These are phyloP conservation scores for Pezicula radicicola DNA, from an alignment of 2,329 filamentous ascomycete genomes.

Conservation along the genomic window DNA sequence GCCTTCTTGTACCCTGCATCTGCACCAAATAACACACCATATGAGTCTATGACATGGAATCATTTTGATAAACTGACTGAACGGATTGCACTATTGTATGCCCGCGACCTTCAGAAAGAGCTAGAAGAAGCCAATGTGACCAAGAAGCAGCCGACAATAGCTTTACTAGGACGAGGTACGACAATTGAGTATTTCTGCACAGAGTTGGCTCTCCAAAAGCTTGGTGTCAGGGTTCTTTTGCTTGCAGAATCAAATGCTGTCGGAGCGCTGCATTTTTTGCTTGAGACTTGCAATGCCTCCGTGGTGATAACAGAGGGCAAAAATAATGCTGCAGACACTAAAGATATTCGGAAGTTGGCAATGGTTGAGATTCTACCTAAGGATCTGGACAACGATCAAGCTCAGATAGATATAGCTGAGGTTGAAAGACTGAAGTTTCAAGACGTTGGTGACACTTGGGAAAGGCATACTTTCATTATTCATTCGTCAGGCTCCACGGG, in stretches of 20 bases:
- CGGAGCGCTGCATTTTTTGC: constrained; percentile 23
- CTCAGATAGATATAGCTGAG: background rate
- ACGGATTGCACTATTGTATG: constrained; percentile 21
- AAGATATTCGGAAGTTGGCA: constrained; percentile 14
- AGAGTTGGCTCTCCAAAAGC: constrained; percentile 27
- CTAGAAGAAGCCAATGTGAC: constrained; percentile 21
- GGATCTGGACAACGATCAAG: background rate
- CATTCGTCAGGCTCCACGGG: constrained; percentile 28
- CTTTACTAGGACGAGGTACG: constrained; percentile 24
- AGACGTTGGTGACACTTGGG: constrained; percentile 27
- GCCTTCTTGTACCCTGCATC: constrained; percentile 25
- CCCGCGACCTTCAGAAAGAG: constrained; percentile 15
- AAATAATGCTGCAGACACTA: constrained; percentile 16
- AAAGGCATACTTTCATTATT: constrained; percentile 27
- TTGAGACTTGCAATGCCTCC: constrained; percentile 21
- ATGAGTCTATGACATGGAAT: constrained; percentile 24
- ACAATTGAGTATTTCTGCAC: constrained; percentile 28
- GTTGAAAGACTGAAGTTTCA: constrained; percentile 23
- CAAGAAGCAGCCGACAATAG: constrained; percentile 26
- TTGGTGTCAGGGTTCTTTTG: constrained; percentile 26
- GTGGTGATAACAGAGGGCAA: constrained; percentile 26
- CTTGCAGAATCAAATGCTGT: constrained; percentile 27
- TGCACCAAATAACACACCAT: constrained; percentile 13
- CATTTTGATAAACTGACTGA: constrained; percentile 24
- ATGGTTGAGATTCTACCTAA: constrained; percentile 20